A percentile compares a stretch with the other conserved stretches of the same genome.
These are phyloP conservation scores for Jasminum sambac DNA, from an alignment of 257 asterid species.

Conservation along the genomic window DNA sequence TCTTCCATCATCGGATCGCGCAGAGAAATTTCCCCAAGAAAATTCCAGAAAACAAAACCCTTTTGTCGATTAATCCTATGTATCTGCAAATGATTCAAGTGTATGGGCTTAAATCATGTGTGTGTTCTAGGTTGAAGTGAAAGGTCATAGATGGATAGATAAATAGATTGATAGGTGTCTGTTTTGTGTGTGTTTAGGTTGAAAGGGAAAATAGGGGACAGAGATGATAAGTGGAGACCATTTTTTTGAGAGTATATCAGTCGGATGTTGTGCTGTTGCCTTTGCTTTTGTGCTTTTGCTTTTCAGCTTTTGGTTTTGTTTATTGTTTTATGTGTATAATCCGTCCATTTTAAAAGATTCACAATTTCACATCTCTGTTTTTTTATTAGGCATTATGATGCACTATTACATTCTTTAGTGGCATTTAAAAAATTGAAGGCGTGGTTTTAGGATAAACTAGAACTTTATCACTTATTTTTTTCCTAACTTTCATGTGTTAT, in stretches of 20 bases:
- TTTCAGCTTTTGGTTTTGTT: not conserved
- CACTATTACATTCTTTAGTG: not conserved
- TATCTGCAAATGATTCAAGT: slow-evolving; percentile 25
- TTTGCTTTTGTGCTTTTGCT: slow-evolving; percentile 1
- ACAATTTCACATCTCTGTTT: not conserved
- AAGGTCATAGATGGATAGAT: slow-evolving; percentile 16
- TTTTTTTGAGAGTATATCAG: slow-evolving; percentile 45
- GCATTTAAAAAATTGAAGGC: no score
- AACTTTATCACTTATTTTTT: no score
- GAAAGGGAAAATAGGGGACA: slow-evolving; percentile 42
- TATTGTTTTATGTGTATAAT: not conserved
- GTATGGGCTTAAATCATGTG: not conserved
- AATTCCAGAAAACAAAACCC: slow-evolving; percentile 8
- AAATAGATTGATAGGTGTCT: slow-evolving; percentile 11
- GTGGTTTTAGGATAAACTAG: no score
- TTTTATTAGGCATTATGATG: not conserved
- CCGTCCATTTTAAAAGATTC: slow-evolving; percentile 9
- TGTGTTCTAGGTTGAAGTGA: slow-evolving; percentile 15
- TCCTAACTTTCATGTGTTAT: no score
- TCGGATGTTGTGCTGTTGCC: slow-evolving; percentile 31
- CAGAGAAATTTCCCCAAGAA: slow-evolving; percentile 8
- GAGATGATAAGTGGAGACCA: slow-evolving; percentile 48
- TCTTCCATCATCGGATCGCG: slow-evolving; percentile 52
- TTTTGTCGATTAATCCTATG: not conserved
- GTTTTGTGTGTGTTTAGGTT: slow-evolving; percentile 25